A percentile compares a stretch with the other conserved stretches of the same genome.
Evolutionary conservation across 2,329 filamentous ascomycete species (phyloP).

Genomic region (Metarhizium robertsii): DNA sequence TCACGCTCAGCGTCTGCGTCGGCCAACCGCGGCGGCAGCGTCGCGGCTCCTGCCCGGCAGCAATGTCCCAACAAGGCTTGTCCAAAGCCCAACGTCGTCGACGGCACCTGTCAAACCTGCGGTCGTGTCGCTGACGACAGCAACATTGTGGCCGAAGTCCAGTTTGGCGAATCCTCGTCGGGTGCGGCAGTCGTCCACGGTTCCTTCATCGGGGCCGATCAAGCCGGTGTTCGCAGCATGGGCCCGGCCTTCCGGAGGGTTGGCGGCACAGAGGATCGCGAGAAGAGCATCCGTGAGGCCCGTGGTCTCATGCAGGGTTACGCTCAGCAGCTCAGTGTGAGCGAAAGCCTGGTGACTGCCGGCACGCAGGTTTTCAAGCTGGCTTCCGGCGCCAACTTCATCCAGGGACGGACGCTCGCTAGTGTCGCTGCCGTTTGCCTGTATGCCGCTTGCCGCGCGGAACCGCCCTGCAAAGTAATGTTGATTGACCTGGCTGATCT

Average conservation of each 20-base stretch:
- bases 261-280: constrained; percentile 48
- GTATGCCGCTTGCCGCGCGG: constrained; percentile 77
- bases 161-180: constrained; percentile 77
- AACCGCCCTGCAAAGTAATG: constrained; percentile 75
- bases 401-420: constrained; percentile 75
- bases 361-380: constrained; percentile 69
- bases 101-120: constrained; percentile 71
- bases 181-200: constrained; percentile 89
- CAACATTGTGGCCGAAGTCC: constrained; percentile 86
- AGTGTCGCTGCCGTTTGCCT: constrained; percentile 86
- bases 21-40: constrained; percentile 18
- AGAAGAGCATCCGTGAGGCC: constrained; percentile 50
- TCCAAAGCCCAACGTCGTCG: constrained; percentile 50
- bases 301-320: constrained; percentile 53
- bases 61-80: constrained; percentile 52
- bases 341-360: constrained; percentile 52
- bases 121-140: constrained; percentile 76
- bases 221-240: constrained; percentile 65
- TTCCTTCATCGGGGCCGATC: constrained; percentile 76
- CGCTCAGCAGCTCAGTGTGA: constrained; percentile 48
- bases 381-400: constrained; percentile 65
- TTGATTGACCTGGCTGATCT: constrained; percentile 92
- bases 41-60: constrained; percentile 26
- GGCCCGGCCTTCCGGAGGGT: constrained; percentile 53
- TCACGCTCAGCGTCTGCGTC: constrained; percentile 17